Percentiles rank a stretch among this genome's conserved stretches.
These are phyloP conservation scores for Aspergillus indologenus DNA, from an alignment of 495 filamentous ascomycete species.

Conservation along the genomic window DNA sequence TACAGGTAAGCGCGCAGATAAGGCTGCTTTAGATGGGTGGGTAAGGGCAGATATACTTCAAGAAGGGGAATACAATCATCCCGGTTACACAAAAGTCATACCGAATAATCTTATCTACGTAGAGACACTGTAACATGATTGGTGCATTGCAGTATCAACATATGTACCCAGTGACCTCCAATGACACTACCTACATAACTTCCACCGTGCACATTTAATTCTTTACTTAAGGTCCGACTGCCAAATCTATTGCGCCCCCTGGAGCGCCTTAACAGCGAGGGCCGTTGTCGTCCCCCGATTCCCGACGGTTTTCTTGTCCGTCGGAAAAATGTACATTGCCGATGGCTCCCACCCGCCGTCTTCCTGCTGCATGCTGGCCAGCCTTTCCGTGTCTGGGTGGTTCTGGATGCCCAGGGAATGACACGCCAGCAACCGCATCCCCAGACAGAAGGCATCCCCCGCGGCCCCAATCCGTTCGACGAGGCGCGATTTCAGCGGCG, in stretches of 20 bases:
- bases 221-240: no score
- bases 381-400: constrained; percentile 69
- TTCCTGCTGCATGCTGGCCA: constrained; percentile 67
- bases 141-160: no score
- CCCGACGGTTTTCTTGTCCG: not conserved
- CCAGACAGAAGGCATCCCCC: constrained; percentile 16
- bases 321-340: constrained; percentile 10
- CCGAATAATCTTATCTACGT: no score
- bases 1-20: no score
- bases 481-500: constrained; percentile 12
- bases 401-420: constrained; percentile 7
- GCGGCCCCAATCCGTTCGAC: constrained; percentile 11
- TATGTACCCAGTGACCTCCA: no score
- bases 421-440: constrained; percentile 19
- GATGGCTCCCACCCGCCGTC: constrained; percentile 20
- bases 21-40: no score
- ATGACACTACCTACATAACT: no score
- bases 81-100: no score
- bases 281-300: constrained; percentile 18
- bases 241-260: not conserved
- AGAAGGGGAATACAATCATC: no score
- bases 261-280: constrained; percentile 9
- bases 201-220: no score
- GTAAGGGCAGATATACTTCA: no score
- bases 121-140: no score